Evolutionary conservation across 805 yeast genomes (phyloP).

Genomic region (Diddensiella santjacobensis): DNA sequence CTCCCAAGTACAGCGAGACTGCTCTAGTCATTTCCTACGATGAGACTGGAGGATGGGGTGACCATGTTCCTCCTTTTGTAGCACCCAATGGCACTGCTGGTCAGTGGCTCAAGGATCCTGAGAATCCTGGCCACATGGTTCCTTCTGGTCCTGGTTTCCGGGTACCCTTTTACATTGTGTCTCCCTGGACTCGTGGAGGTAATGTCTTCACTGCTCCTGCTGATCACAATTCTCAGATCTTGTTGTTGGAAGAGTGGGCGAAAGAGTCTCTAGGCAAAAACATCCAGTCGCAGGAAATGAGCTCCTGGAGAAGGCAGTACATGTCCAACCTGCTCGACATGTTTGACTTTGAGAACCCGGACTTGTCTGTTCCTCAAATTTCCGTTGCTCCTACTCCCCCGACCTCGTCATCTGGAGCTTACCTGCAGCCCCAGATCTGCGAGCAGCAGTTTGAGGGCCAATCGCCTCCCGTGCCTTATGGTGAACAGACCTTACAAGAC

Average conservation of each 20-base stretch:
- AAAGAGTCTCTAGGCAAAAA: conserved; percentile 18
- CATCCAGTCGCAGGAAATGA: conserved; percentile 16
- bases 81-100: conserved; percentile 27
- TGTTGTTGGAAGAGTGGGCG: conserved; percentile 27
- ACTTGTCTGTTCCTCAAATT: conserved; percentile 19
- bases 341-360: conserved; percentile 25
- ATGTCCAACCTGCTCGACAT: conserved; percentile 24
- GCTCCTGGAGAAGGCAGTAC: conserved; percentile 25
- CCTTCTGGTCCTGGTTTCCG: conserved; percentile 28
- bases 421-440: conserved; percentile 15
- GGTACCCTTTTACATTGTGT: conserved; percentile 25
- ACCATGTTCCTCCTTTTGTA: conserved; percentile 26
- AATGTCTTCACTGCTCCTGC: conserved; percentile 26
- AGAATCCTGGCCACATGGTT: conserved; percentile 13
- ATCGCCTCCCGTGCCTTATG: conserved; percentile 26
- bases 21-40: conserved; percentile 26
- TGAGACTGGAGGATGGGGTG: conserved; percentile 31
- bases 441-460: conserved; percentile 9
- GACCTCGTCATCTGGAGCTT: conserved; percentile 10
- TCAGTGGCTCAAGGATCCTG: conserved; percentile 27
- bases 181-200: conserved; percentile 30
- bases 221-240: conserved; percentile 27
- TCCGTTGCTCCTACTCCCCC: conserved; percentile 17
- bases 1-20: conserved; percentile 24
- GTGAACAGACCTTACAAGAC: conserved; percentile 19